A percentile compares a stretch with the other conserved stretches of the same genome.
Evolutionary conservation across 2,329 filamentous ascomycete species (phyloP).

Genomic region (Ascochyta clinopodiicola): DNA sequence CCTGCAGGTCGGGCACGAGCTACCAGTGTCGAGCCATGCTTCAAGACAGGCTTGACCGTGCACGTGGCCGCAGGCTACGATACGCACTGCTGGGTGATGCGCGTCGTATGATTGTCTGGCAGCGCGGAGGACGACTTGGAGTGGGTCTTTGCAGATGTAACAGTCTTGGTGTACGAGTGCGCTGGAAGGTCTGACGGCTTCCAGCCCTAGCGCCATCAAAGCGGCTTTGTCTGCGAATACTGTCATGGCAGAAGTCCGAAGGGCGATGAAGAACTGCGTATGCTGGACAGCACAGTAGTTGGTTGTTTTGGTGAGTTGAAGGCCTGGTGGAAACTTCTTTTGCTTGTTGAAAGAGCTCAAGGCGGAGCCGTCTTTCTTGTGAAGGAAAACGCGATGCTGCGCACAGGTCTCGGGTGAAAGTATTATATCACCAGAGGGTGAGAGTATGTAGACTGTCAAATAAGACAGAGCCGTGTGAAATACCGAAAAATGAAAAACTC

Average conservation of each 20-base stretch:
- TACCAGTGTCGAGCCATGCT: constrained; percentile 26
- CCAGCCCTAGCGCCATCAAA: constrained; percentile 21
- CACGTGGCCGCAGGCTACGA: constrained; percentile 26
- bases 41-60: constrained; percentile 26
- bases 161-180: constrained; percentile 25
- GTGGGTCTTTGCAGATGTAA: constrained; percentile 22
- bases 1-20: constrained; percentile 29
- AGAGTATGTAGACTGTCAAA: background rate
- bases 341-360: background rate
- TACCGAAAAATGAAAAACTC: background rate
- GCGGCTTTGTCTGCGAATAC: constrained; percentile 21
- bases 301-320: too few species aligned
- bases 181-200: constrained; percentile 11
- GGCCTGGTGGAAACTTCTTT: too few species aligned
- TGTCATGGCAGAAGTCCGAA: constrained; percentile 7
- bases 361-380: background rate
- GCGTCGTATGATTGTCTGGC: background rate
- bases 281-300: background rate
- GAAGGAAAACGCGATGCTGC: background rate
- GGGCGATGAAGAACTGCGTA: background rate
- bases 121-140: constrained; percentile 12
- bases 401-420: background rate
- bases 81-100: constrained; percentile 23
- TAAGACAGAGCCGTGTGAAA: background rate
- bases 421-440: background rate